Base-by-base conservation (phyloP, 2,329 filamentous ascomycete species). In the Elsinoe perseae region DNA sequence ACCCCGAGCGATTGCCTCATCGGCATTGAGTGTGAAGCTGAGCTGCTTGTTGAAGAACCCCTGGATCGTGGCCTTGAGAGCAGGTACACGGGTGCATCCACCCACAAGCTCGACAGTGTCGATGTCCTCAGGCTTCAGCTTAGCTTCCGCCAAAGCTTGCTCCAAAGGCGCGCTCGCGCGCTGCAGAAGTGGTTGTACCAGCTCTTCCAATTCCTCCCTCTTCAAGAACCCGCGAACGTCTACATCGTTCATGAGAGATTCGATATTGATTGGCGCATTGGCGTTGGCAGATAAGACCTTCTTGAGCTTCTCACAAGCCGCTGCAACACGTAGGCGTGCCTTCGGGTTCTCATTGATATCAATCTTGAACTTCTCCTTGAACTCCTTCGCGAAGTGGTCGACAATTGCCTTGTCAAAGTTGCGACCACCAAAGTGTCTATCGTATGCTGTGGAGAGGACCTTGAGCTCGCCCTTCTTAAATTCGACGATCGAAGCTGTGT, bases 211-310 rank as follows among this genome's bases (percentile, higher is more conserved):
- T 70, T 97, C 92, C 69, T 95, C 88, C 61, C 93, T 87, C 72
- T 92, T 96, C 68, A 98, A 80, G 80, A 95, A 86, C 59, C 86
- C 79, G 55, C 82, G 83, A 34, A 95, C 93, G 71, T 98, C 93
- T 60, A 95, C 78, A 71, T 98, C 93, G 74, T 97, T 95, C 91
- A 98, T 97, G 64, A 98, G 79, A 32, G 91, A 96, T 78, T 98
- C 93, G 67, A 98, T 95, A 80, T 91, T 97, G 72, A 98, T 75
- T 50, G 92, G 89, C 16, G 92, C 90, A 69, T 87, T 82, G 64
- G 91, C 87, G 77, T 97, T 97, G 70, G 93, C 93, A 32, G 92
- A 97, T 57, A 98, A 79, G 56, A 97, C 85, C 84, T 97, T 97
- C 85, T 98, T 98, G 70, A 95, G 77, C 81, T 95, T 96, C 81